Base-by-base conservation (phyloP, 306 rosid species). In the Rosa multiflora region DNA sequence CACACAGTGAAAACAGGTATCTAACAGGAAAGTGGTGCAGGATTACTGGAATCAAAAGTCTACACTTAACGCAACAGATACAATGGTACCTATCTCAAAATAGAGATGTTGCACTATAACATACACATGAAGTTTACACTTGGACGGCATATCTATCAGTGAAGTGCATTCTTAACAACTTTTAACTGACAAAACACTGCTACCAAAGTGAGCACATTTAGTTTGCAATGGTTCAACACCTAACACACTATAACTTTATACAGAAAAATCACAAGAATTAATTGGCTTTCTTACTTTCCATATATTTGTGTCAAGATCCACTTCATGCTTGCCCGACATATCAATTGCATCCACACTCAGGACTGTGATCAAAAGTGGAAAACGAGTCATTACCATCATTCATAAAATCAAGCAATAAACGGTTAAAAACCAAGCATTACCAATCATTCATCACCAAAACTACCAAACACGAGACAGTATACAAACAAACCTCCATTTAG, bases 321-420 rank as follows among this genome's bases (percentile, higher is more conserved):
- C 99, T 87, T 93, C 99, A 74, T 95, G 99, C 88, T 91, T 95
- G 73, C 99, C 99, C 15, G 99, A 95, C 99, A 95, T 88, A 80
- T 95, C 99, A 77, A 95, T 89, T 35, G 98, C 97, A 72, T 95
- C 99, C 15, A 95, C 97, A 86, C 99, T 93, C 59, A 95, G 58
- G 73, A 95, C 99, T 95, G 96, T 37, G 76, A 73, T 61, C 61
- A 84, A 23, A 82, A 29, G 82, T 15, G 77, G 18, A 61, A 14
- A 26, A 58, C 5, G 1, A 1, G 5, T 10, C 10, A 40, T 67
- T 67, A 20, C 12, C 29, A 40, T 9, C 72, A 67, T 15, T 40
- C 8, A 0, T 40, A 8, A 67, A 2, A 76, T 48, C n/a, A 3
- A 75, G 47, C n/a, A 23, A 9, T 86, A 8, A 86, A 77, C 81